Percentiles rank a stretch among this genome's conserved stretches.
Evolutionary conservation across 768 basidiomycete species (phyloP).

Genomic region (Sporobolomyces phaffii): DNA sequence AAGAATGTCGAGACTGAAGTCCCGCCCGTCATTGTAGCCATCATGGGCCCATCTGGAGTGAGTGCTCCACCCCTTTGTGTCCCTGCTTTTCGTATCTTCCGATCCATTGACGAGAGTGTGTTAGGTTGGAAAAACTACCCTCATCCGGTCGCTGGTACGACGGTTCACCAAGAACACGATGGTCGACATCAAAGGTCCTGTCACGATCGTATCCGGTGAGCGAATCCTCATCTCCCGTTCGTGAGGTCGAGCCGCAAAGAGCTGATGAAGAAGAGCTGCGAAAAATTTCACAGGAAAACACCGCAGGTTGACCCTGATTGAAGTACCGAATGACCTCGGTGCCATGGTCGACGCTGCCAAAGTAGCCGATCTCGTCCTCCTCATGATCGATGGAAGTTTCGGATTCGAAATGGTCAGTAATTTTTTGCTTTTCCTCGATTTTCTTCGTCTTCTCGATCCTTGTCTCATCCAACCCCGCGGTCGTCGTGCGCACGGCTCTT

Average conservation of each 20-base stretch:
- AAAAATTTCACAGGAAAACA: slow-evolving; percentile 62
- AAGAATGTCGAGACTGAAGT: slow-evolving; percentile 64
- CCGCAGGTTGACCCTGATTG: slow-evolving; percentile 86
- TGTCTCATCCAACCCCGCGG: neutral
- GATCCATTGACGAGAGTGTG: neutral
- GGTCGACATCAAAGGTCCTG: slow-evolving; percentile 80
- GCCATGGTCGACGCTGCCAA: slow-evolving; percentile 98
- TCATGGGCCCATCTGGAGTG: slow-evolving; percentile 90
- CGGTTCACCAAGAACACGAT: slow-evolving; percentile 91
- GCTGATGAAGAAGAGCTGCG: no score
- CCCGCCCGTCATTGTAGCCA: slow-evolving; percentile 86
- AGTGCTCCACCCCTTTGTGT: slow-evolving; percentile 15
- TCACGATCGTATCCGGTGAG: slow-evolving; percentile 76
- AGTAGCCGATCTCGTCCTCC: slow-evolving; percentile 86
- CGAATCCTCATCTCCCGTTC: no score
- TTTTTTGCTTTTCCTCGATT: neutral
- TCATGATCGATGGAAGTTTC: slow-evolving; percentile 97
- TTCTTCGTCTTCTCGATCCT: neutral
- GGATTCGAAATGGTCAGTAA: slow-evolving; percentile 88
- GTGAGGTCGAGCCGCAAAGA: no score
- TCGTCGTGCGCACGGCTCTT: no score
- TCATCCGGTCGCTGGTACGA: slow-evolving; percentile 82
- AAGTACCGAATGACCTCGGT: slow-evolving; percentile 95
- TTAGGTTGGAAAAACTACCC: slow-evolving; percentile 79
- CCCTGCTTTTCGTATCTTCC: neutral